Evolutionary conservation across 2,329 filamentous ascomycete species (phyloP).

Genomic region (Clathrospora elynae): DNA sequence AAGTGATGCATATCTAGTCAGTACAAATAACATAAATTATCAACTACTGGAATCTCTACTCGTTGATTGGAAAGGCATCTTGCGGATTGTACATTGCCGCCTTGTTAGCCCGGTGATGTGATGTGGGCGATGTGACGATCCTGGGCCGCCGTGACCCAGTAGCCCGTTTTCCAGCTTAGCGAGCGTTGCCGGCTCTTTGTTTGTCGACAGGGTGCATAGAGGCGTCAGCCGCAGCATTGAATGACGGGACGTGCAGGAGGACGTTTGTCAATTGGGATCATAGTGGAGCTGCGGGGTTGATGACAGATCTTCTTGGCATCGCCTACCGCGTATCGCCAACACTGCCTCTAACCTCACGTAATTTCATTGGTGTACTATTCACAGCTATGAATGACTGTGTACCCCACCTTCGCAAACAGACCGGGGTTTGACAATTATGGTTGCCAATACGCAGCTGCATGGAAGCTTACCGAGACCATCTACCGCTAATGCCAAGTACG

Average conservation of each 20-base stretch:
- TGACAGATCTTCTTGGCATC: constrained; percentile 17
- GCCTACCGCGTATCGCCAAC: constrained; percentile 6
- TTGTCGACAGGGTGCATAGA: background rate
- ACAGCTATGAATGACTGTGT: constrained; percentile 7
- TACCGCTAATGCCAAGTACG: background rate
- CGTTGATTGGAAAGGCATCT: too few species aligned
- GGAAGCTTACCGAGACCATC: constrained; percentile 2
- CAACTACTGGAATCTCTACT: background rate
- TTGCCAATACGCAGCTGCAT: background rate
- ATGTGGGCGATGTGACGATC: background rate
- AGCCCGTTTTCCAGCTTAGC: constrained; percentile 1
- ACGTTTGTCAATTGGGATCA: constrained; percentile 4
- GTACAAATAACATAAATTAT: too few species aligned
- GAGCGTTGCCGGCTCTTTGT: constrained; percentile 1
- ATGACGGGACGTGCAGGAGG: constrained; percentile 9
- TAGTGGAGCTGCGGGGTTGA: constrained; percentile 18
- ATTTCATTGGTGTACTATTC: constrained; percentile 8
- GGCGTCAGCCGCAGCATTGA: constrained; percentile 1
- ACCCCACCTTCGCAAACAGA: constrained; percentile 3
- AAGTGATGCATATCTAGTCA: too few species aligned
- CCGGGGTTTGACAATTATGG: constrained; percentile 3
- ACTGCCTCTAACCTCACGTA: constrained; percentile 9
- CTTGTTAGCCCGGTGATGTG: too few species aligned
- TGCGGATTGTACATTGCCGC: background rate
- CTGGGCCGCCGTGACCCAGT: background rate